phyloP scores from a whole-genome alignment of 441 rosid species.

The Brassica hybrid region DNA sequence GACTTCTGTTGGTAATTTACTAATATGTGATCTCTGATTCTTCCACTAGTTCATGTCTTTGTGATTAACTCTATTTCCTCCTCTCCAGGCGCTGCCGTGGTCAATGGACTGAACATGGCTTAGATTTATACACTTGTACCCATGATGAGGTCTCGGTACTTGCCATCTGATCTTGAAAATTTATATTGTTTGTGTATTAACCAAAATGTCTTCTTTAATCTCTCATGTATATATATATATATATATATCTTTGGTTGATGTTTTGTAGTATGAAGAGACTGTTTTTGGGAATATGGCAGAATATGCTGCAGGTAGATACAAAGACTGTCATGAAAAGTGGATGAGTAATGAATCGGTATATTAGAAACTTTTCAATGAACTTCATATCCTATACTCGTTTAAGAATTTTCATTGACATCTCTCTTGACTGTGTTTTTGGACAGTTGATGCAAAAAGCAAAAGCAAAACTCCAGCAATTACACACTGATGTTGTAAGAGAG shows the following conservation, averaged over 20 bases:
- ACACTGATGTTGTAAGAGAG: conserved; percentile 25
- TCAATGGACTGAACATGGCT: conserved; percentile 19
- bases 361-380: neutral
- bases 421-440: neutral
- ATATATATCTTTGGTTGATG: conserved; percentile 2
- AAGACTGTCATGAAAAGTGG: conserved; percentile 65
- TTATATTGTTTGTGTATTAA: neutral
- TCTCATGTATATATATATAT: neutral
- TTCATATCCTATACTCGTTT: neutral
- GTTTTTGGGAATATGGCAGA: conserved; percentile 42
- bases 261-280: conserved; percentile 26
- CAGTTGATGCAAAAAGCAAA: conserved; percentile 53
- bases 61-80: neutral
- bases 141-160: neutral
- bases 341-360: conserved; percentile 49
- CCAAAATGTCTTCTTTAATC: neutral
- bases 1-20: conserved; percentile 63
- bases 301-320: conserved; percentile 51
- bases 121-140: conserved; percentile 14
- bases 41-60: conserved; percentile 1
- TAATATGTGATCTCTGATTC: neutral
- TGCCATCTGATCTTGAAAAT: conserved; percentile 5
- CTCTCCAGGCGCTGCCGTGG: conserved; percentile 9
- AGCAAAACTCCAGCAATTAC: conserved; percentile 41
- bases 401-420: neutral